These are phyloP conservation scores for Auricularia cornea DNA, from an alignment of 768 basidiomycete species.

Conservation along the genomic window DNA sequence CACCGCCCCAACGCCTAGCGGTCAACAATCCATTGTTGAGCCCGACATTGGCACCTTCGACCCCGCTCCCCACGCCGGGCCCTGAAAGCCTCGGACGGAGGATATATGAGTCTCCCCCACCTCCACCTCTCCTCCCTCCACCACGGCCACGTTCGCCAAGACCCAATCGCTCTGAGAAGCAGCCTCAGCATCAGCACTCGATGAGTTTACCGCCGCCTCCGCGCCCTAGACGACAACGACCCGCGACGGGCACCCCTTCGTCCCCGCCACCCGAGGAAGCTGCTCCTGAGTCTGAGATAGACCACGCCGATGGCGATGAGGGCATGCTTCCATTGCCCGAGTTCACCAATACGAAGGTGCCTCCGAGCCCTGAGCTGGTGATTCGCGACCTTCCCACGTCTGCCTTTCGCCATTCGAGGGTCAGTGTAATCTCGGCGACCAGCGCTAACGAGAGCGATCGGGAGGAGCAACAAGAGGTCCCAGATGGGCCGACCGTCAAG, in stretches of 20 bases:
- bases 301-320: not conserved
- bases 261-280: constrained; percentile 20
- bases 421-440: not conserved
- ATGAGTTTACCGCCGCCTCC: not conserved
- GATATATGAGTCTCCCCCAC: not conserved
- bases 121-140: not conserved
- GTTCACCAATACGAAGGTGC: not conserved
- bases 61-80: not conserved
- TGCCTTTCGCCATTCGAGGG: not conserved
- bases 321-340: not conserved
- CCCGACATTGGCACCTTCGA: not conserved
- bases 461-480: not conserved
- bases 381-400: not conserved
- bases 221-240: not conserved
- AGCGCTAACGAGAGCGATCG: not conserved
- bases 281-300: not conserved
- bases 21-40: not conserved
- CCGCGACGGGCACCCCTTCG: constrained; percentile 17
- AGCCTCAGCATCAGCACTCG: not conserved
- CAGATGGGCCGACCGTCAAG: not conserved
- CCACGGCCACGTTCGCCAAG: not conserved
- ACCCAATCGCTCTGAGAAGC: not conserved
- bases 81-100: not conserved
- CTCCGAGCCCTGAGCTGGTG: not conserved
- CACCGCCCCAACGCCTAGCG: not conserved